phyloP scores from a whole-genome alignment of 768 basidiomycete species.

The Leccinum aurantiacum region DNA sequence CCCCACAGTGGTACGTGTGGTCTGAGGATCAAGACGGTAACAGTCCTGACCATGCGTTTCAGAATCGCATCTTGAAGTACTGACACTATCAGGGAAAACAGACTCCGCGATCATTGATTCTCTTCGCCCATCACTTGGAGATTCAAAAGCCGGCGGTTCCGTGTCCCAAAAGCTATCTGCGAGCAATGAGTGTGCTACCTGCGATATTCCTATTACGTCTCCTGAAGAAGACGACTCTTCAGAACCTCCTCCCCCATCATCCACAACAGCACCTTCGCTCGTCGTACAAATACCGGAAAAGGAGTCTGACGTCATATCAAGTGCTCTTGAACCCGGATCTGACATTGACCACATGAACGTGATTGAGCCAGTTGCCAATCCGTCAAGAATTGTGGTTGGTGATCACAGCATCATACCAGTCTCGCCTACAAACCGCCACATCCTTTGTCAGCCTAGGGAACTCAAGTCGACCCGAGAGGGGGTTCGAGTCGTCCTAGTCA shows the following conservation, averaged over 20 bases:
- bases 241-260: conserved; percentile 10
- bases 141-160: conserved; percentile 6
- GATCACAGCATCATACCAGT: conserved; percentile 23
- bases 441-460: conserved; percentile 16
- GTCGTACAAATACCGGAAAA: conserved; percentile 16
- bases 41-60: conserved; percentile 13
- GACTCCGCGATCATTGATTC: conserved; percentile 6
- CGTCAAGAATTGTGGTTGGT: conserved; percentile 31
- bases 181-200: conserved; percentile 12
- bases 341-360: conserved; percentile 11
- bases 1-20: conserved; percentile 18
- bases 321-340: conserved; percentile 6
- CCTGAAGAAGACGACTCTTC: conserved; percentile 7
- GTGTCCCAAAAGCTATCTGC: conserved; percentile 6
- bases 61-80: conserved; percentile 16
- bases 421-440: conserved; percentile 8
- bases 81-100: conserved; percentile 15
- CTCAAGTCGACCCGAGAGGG: conserved; percentile 54
- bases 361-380: conserved; percentile 11
- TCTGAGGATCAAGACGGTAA: background rate
- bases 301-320: conserved; percentile 14
- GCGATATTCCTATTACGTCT: conserved; percentile 9
- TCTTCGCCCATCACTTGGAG: conserved; percentile 8
- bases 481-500: conserved; percentile 60
- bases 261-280: conserved; percentile 14